Base-by-base conservation (phyloP, 164 flowering plant genomes). In the Hamamelis virginiana region DNA sequence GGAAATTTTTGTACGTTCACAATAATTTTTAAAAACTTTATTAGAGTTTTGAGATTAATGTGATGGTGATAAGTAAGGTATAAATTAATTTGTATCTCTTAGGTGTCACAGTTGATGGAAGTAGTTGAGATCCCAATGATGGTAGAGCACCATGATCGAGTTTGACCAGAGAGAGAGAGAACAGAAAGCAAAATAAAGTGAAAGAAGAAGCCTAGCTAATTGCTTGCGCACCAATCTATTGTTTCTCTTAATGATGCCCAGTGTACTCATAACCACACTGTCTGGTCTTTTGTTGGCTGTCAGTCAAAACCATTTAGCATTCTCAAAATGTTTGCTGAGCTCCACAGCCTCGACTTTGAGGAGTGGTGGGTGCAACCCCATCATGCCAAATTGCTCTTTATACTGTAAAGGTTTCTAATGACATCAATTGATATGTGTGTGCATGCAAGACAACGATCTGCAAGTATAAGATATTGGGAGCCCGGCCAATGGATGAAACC, bases 41-140 rank as follows among this genome's bases (percentile, higher is more conserved):
- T 47, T 16, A n/a, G 19, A 50, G n/a, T 15, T 50, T n/a, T 50
- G 53, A 50, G 16, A 50, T 14, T n/a, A 50, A 2, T n/a, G 5
- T 50, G 5, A n/a, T 33, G 15, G n/a, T 11, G 41, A 25, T 25
- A 5, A 5, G 38, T 26, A 58, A 1, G 16, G 33, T 38, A 8
- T 58, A 12, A 15, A 58, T 27, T 12, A 15, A 58, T 27, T 12
- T 38, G 61, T 25, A 38, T 58, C 33, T 22, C n/a, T 16, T 8
- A n/a, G 19, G 41, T 64, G 56, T 18, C 23, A 18, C 57, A 25
- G 44, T 50, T 33, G n/a, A 69, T n/a, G 21, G 62, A 56, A 71
- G 56, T 44, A 44, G 74, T 71, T 59, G 74, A 71, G 64, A 65
- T 46, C 69, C 69, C 74, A 71, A 71, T 71, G 69, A 71, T 71